A percentile compares a stretch with the other conserved stretches of the same genome.
These are phyloP conservation scores for Ceratobasidium papillatum DNA, from an alignment of 1,284 basidiomycete genomes.

Conservation along the genomic window DNA sequence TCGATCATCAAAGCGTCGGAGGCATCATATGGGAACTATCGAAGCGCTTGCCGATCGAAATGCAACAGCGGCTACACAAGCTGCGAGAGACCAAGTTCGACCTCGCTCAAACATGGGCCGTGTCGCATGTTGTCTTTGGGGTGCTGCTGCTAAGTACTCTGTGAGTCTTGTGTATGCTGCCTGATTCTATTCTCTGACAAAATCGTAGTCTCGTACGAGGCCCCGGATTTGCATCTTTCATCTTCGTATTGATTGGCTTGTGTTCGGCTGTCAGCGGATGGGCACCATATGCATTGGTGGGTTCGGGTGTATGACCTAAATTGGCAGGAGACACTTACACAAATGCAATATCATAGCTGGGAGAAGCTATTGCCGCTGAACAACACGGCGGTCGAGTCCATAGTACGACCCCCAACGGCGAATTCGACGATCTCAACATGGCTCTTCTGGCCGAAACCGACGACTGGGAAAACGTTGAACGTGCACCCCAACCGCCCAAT, in stretches of 20 bases:
- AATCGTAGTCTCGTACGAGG: constrained; percentile 65
- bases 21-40: constrained; percentile 37
- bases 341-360: neutral
- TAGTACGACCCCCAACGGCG: constrained; percentile 21
- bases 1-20: constrained; percentile 22
- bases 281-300: constrained; percentile 79
- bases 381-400: constrained; percentile 35
- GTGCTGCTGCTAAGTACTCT: constrained; percentile 76
- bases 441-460: constrained; percentile 31
- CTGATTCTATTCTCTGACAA: neutral
- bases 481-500: neutral
- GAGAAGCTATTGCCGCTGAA: constrained; percentile 35
- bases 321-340: neutral
- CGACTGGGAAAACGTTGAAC: constrained; percentile 31
- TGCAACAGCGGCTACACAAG: constrained; percentile 48
- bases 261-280: constrained; percentile 83
- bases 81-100: constrained; percentile 55
- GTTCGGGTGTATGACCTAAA: constrained; percentile 36
- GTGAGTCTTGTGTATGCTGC: constrained; percentile 57
- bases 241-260: constrained; percentile 75
- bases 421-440: constrained; percentile 40
- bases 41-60: constrained; percentile 43
- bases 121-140: constrained; percentile 74
- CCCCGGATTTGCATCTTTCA: constrained; percentile 68
- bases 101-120: constrained; percentile 75